A percentile compares a stretch with the other conserved stretches of the same genome.
These are phyloP conservation scores for Dactylellina cionopaga DNA, from an alignment of 2,329 filamentous ascomycete genomes.

Conservation along the genomic window DNA sequence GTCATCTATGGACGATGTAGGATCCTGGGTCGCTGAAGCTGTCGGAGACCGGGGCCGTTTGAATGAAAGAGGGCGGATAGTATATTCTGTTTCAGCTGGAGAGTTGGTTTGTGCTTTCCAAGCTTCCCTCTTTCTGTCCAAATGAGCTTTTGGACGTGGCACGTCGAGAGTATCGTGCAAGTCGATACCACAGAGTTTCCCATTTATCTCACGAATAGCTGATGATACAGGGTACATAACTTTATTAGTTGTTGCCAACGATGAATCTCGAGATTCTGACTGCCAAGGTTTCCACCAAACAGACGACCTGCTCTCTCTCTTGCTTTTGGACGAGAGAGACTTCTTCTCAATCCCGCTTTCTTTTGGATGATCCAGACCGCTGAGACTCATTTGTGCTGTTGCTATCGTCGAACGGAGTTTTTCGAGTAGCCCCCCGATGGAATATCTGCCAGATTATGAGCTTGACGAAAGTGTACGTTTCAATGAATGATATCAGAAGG, in stretches of 20 bases:
- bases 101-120: not conserved
- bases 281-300: constrained; percentile 21
- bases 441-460: constrained; percentile 36
- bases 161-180: constrained; percentile 18
- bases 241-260: not conserved
- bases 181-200: constrained; percentile 23
- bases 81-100: not conserved
- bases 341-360: not conserved
- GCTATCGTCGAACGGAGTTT: constrained; percentile 19
- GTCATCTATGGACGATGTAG: too few species aligned
- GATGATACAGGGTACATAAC: not conserved
- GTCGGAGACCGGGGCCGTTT: not conserved
- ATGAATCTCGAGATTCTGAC: not conserved
- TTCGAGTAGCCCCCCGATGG: constrained; percentile 32
- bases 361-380: not conserved
- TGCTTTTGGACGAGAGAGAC: too few species aligned
- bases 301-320: not conserved
- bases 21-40: too few species aligned
- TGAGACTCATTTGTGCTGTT: constrained; percentile 14
- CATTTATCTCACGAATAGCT: constrained; percentile 22
- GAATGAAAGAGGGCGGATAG: constrained; percentile 5
- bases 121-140: too few species aligned
- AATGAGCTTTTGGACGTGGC: not conserved
- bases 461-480: constrained; percentile 51
- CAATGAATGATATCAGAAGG: constrained; percentile 40